A percentile compares a stretch with the other conserved stretches of the same genome.
Conservation (phyloP, 163 green algal genomes). For the Chlorella variabilis region DNA sequence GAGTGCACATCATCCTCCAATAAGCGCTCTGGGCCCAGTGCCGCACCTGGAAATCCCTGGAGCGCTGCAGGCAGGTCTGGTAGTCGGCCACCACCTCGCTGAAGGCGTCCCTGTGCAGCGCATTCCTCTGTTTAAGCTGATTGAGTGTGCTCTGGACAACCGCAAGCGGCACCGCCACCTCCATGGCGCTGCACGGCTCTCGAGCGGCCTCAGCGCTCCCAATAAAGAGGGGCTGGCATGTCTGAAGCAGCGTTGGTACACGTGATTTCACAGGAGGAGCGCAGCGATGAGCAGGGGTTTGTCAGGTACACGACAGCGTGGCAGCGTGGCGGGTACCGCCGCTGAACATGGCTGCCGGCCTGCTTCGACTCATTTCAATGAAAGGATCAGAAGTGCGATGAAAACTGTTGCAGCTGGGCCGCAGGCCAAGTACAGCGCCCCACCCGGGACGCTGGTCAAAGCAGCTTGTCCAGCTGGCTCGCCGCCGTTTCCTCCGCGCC, state of each 20-base stretch:
- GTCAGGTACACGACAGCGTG: no score
- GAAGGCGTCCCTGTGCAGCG: conserved; percentile 18
- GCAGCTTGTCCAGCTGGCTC: conserved; percentile 21
- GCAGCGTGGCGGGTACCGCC: no score
- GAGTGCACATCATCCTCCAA: no score
- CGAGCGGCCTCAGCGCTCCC: no score
- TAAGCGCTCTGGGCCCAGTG: no score
- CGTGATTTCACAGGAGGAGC: no score
- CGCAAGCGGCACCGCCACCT: conserved; percentile 8
- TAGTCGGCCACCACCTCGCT: conserved; percentile 40
- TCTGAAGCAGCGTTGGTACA: neutral
- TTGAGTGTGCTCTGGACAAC: neutral
- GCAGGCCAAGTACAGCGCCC: neutral
- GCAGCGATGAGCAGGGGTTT: no score
- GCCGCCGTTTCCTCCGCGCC: neutral
- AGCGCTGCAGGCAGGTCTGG: conserved; percentile 21
- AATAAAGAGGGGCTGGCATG: no score
- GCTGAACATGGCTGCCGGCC: no score
- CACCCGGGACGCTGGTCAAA: neutral
- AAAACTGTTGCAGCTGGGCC: neutral
- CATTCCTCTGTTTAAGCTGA: conserved; percentile 25
- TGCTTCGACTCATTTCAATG: no score
- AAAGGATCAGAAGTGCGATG: no score
- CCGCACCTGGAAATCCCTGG: conserved; percentile 39
- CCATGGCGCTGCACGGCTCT: conserved; percentile 1